Evolutionary conservation across 345 rosid genomes (phyloP), one percentile per base, ranked within the genome.

Genomic region (Crucihimalaya himalaica): DNA sequence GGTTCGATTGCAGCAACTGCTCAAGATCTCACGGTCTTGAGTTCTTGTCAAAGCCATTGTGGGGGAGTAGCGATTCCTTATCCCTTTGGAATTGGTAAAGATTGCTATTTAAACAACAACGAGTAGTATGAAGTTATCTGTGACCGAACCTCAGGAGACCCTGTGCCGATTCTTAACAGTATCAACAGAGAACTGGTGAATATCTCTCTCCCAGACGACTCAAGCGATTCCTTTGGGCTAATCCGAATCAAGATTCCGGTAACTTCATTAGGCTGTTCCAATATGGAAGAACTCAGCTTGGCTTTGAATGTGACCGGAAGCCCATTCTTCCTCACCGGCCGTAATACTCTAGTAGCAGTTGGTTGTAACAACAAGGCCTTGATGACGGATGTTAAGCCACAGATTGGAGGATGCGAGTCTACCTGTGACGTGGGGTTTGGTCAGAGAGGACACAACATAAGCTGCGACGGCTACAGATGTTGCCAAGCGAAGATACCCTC

Each of bases 21-120:
- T 60, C 63, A 67, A 75, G 74, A 31, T 52, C 73, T 69, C 45
- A 11, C 58, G 18, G 4, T 71, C 7, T 23, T 14, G 23, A 71
- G 39, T 34, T 55, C 68, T 66, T 74, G 73, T 66, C 28, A 66
- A 59, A 74, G 68, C 2, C 68, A 62, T 5, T 85, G 89, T 13
- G 85, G 86, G 28, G 59, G 71, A 21, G 31, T 80, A 13, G 28
- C 32, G 61, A 74, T 84, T 59, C 89, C 87, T 7, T 83, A 68
- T 20, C 87, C 84, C 8, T 83, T 86, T 59, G 86, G 89, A 16
- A 68, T 58, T 0, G 47, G 66, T 0, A 62, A 63, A 20, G 83
- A 47, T 21, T 82, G 87, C 34, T 75, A 67, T 71, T 47, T 43
- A 14, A 18, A 65, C 31, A 18, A 65, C 31, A 28, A 65, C 27